Conservation (phyloP, 1,139 yeast species). For the Blastobotrys illinoisensis region DNA sequence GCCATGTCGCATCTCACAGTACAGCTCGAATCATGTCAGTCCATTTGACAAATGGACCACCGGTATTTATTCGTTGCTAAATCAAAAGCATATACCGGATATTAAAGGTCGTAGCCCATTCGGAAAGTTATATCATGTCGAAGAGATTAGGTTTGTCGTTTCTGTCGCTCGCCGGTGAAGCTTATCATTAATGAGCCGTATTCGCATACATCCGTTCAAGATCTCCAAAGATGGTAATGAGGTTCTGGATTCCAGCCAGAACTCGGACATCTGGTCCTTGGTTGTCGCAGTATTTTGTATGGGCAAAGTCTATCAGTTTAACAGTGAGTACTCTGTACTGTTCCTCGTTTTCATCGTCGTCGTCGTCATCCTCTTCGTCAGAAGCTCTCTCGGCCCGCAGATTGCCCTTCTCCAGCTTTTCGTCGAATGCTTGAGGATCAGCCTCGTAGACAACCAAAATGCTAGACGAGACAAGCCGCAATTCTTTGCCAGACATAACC, state of each 20-base stretch:
- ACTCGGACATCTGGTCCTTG: conserved; percentile 68
- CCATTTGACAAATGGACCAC: too few species aligned
- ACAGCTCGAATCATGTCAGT: too few species aligned
- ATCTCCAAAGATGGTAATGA: conserved; percentile 32
- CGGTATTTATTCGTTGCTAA: too few species aligned
- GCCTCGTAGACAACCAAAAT: conserved; percentile 71
- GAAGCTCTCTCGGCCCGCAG: conserved; percentile 33
- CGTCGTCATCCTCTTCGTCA: conserved; percentile 28
- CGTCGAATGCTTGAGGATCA: conserved; percentile 39
- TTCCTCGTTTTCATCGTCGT: conserved; percentile 24
- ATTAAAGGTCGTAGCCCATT: too few species aligned
- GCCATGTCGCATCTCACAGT: too few species aligned
- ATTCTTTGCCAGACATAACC: conserved; percentile 54
- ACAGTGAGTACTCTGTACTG: conserved; percentile 46
- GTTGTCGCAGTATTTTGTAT: conserved; percentile 59
- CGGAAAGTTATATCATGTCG: too few species aligned
- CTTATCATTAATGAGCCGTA: too few species aligned
- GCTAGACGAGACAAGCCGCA: conserved; percentile 70
- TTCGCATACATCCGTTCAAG: conserved; percentile 1
- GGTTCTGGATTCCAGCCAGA: conserved; percentile 58
- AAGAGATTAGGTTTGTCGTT: too few species aligned
- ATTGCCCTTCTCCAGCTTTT: conserved; percentile 21
- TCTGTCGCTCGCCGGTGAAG: too few species aligned
- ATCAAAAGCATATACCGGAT: too few species aligned
- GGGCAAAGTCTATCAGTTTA: conserved; percentile 85